A percentile compares a stretch with the other conserved stretches of the same genome.
Conservation (phyloP, 805 yeast species). For the Vanderwaltozyma polyspora region DNA sequence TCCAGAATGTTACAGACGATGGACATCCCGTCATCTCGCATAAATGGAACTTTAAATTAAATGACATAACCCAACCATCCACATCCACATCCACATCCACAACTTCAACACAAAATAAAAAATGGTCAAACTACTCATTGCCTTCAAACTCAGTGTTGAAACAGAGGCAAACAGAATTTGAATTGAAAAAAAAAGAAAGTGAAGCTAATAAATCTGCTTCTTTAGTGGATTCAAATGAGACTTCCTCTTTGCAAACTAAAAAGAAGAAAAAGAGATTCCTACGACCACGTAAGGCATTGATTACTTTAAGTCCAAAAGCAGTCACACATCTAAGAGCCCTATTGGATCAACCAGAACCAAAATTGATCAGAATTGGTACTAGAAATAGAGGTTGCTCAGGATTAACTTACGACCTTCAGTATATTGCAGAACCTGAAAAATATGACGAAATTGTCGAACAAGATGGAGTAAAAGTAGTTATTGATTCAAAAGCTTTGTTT, state of each 20-base stretch:
- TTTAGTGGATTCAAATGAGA: background rate
- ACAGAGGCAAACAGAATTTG: slow-evolving; percentile 30
- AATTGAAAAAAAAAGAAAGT: background rate
- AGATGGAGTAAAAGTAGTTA: slow-evolving; percentile 84
- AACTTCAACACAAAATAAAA: background rate
- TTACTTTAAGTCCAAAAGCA: slow-evolving; percentile 70
- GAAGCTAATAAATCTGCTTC: background rate
- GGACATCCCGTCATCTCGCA: too few relatives aligned
- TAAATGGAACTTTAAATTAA: slow-evolving; percentile 1
- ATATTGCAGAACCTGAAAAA: slow-evolving; percentile 83
- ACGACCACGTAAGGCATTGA: slow-evolving; percentile 82
- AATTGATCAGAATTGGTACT: slow-evolving; percentile 87
- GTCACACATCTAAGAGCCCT: slow-evolving; percentile 56
- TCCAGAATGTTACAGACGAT: too few relatives aligned
- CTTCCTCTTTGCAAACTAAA: slow-evolving; percentile 7
- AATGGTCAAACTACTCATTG: slow-evolving; percentile 37
- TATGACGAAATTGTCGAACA: slow-evolving; percentile 90
- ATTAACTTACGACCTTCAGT: slow-evolving; percentile 79
- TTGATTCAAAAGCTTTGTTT: slow-evolving; percentile 92
- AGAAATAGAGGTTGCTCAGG: slow-evolving; percentile 96
- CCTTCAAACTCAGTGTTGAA: slow-evolving; percentile 37
- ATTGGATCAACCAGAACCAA: slow-evolving; percentile 73
- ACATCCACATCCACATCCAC: background rate
- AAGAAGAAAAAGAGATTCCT: slow-evolving; percentile 50
- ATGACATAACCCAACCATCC: background rate